Conservation (phyloP, 148 eudicot genomes). For the Vaccinium darrowii region DNA sequence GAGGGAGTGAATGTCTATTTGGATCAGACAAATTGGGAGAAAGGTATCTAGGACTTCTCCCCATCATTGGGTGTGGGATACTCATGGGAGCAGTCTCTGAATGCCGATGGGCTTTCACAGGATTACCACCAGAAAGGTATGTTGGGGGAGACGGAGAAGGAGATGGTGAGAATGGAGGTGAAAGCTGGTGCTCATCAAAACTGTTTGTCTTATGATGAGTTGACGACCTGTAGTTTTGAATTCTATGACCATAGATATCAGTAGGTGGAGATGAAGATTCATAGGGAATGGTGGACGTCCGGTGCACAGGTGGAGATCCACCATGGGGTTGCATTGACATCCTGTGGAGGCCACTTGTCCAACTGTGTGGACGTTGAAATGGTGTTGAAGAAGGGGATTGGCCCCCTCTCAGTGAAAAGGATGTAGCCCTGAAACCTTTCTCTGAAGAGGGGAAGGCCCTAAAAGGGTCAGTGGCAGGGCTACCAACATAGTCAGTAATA, state of each 20-base stretch:
- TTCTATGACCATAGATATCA: slow-evolving; percentile 50
- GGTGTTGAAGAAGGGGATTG: slow-evolving; percentile 46
- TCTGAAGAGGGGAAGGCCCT: slow-evolving; percentile 68
- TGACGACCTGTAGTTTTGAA: slow-evolving; percentile 44
- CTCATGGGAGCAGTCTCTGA: slow-evolving; percentile 81
- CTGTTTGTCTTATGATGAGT: slow-evolving; percentile 42
- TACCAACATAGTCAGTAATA: slow-evolving; percentile 91
- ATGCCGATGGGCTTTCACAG: slow-evolving; percentile 47
- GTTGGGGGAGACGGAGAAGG: slow-evolving; percentile 77
- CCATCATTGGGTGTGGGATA: slow-evolving; percentile 82
- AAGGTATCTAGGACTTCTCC: slow-evolving; percentile 64
- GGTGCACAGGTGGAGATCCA: slow-evolving; percentile 61
- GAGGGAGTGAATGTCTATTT: slow-evolving; percentile 72
- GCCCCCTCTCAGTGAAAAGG: slow-evolving; percentile 49
- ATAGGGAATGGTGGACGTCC: slow-evolving; percentile 36
- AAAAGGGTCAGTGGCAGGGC: slow-evolving; percentile 85
- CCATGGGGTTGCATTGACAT: slow-evolving; percentile 33
- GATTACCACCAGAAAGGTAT: slow-evolving; percentile 48
- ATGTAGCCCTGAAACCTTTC: slow-evolving; percentile 38
- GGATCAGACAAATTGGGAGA: slow-evolving; percentile 96
- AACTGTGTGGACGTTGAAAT: slow-evolving; percentile 83
- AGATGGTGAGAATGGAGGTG: slow-evolving; percentile 92
- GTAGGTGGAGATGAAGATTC: slow-evolving; percentile 49
- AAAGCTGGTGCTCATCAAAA: slow-evolving; percentile 70
- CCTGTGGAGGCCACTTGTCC: slow-evolving; percentile 73